Base-by-base conservation (phyloP, 352 stramenopile species). In the Phytophthora niederhauseri region DNA sequence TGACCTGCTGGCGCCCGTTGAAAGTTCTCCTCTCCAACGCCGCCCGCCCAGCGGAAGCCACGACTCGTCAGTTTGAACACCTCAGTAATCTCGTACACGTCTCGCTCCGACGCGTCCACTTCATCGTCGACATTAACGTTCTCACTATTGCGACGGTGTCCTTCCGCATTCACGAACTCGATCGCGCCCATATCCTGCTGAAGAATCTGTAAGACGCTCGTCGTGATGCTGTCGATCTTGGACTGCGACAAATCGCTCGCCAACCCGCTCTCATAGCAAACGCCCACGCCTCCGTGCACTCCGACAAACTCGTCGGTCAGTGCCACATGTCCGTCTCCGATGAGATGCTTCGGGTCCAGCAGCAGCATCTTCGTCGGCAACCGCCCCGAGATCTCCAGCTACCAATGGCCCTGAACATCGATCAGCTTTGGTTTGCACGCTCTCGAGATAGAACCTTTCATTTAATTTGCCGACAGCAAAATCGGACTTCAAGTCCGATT, bases 231-330 rank as follows among this genome's bases (percentile, higher is more conserved):
- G 17, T 81, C 66, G 24, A 91, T 74, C 57, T 85, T 92, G 6
- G 48, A 38, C 11, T 66, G 43, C 6, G 79, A 89, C 8, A 89
- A 56, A 60, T 92, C 84, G 34, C 68, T 84, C 22, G 83, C 81
- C 9, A 90, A 17, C 0, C 86, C 84, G 59, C 82, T 92, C 64
- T 94, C 86, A 26, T 80, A 91, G 72, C 85, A 93, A 24, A 92
- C 54, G 6, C 81, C 84, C 30, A 89, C 64, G n/a, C 84, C 82
- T 48, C 86, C 86, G 49, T 84, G 54, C 6, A 70, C 70, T 30
- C 80, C 78, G 12, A 91, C 84, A 58, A 83, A 94, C 61, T 94
- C 86, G 57, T 94, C 86, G 36, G 84, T 92, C 38, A 92, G 73
- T 49, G 81, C 84, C 24, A 92, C 72, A 11, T 64, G 61, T 4